These are phyloP conservation scores for Oehlia diaphana DNA, from an alignment of 192 early-diverging fungal species.

Conservation along the genomic window DNA sequence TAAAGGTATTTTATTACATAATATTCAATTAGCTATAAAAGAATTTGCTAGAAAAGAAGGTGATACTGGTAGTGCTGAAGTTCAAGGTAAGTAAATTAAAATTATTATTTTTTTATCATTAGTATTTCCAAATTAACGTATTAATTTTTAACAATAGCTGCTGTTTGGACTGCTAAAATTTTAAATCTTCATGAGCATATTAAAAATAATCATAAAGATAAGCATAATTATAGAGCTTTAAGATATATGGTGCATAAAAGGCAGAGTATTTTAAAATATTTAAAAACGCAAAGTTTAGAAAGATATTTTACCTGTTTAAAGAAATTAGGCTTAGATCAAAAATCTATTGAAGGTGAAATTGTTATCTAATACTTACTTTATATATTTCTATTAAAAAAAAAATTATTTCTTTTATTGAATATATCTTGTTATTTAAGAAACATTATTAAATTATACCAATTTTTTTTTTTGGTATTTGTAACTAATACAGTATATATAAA, in stretches of 20 bases:
- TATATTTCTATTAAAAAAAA: neutral
- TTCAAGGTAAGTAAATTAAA: constrained; percentile 69
- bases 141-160: constrained; percentile 57
- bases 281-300: constrained; percentile 67
- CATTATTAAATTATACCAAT: no score
- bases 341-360: constrained; percentile 64
- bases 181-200: constrained; percentile 84
- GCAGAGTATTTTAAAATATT: constrained; percentile 84
- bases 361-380: constrained; percentile 39
- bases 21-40: constrained; percentile 67
- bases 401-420: no score
- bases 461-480: no score
- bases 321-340: constrained; percentile 68
- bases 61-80: constrained; percentile 92
- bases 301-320: constrained; percentile 72
- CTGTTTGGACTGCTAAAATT: constrained; percentile 87
- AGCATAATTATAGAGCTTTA: constrained; percentile 82
- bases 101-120: neutral
- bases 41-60: constrained; percentile 74
- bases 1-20: constrained; percentile 74
- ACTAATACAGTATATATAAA: neutral
- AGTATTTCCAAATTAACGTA: neutral
- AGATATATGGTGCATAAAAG: constrained; percentile 80
- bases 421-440: no score
- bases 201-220: constrained; percentile 81